phyloP scores from a whole-genome alignment of 345 rosid species.

The Eucalyptus leucophloia region DNA sequence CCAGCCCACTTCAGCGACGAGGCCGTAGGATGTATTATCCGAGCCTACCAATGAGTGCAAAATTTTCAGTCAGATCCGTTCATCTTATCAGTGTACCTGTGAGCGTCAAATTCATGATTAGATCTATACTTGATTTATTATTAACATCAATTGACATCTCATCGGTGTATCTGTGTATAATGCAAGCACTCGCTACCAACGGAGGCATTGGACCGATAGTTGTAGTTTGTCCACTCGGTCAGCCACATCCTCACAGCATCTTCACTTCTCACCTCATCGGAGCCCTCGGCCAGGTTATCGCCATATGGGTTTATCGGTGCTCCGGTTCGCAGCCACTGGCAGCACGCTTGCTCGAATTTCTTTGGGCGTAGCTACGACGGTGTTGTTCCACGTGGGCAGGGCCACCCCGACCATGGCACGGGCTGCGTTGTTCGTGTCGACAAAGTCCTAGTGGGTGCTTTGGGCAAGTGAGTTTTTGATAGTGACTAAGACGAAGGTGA shows the following conservation, averaged over 20 bases:
- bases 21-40: not conserved
- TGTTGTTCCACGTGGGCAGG: constrained; percentile 32
- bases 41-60: not conserved
- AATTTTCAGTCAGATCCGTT: not conserved
- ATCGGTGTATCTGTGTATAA: constrained; percentile 34
- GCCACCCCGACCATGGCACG: constrained; percentile 18
- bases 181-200: constrained; percentile 37
- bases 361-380: constrained; percentile 27
- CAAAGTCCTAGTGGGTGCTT: constrained; percentile 19
- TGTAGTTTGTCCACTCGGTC: constrained; percentile 28
- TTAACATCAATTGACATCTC: no score
- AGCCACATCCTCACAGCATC: constrained; percentile 46
- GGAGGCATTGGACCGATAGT: constrained; percentile 35
- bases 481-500: not conserved
- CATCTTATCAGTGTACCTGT: not conserved
- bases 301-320: constrained; percentile 45
- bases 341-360: constrained; percentile 13
- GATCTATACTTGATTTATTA: no score
- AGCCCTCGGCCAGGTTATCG: constrained; percentile 44
- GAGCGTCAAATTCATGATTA: not conserved
- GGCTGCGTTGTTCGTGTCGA: constrained; percentile 36
- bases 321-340: constrained; percentile 14
- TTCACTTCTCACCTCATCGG: constrained; percentile 9
- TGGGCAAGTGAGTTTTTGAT: not conserved
- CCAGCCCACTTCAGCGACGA: not conserved